Percentiles rank a stretch among this genome's conserved stretches.
Conservation (phyloP, 768 basidiomycete genomes). For the Mycena chlorophos region DNA sequence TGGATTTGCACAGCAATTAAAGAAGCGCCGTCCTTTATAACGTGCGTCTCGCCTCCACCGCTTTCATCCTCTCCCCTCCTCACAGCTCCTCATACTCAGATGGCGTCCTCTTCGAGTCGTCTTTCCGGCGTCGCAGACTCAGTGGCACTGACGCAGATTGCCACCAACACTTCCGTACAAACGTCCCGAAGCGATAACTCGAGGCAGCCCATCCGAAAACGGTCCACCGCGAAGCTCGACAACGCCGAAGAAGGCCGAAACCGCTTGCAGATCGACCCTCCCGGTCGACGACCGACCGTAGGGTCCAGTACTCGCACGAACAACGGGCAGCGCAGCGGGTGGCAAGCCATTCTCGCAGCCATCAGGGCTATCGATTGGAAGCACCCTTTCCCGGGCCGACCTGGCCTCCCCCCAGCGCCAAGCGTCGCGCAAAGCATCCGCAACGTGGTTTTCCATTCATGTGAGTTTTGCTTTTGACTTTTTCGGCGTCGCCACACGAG, state of each 20-base stretch:
- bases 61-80: too few relatives aligned
- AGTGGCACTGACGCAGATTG: neutral
- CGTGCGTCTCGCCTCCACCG: too few relatives aligned
- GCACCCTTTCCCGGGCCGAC: constrained; percentile 1
- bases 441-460: neutral
- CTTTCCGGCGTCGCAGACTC: neutral
- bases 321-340: neutral
- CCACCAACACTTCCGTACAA: neutral
- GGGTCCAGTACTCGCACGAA: neutral
- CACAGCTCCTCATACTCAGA: too few relatives aligned
- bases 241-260: neutral
- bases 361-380: neutral
- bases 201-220: neutral
- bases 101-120: too few relatives aligned
- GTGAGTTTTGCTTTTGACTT: neutral
- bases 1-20: too few relatives aligned
- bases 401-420: constrained; percentile 1
- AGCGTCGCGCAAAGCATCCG: constrained; percentile 1
- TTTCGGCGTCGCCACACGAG: neutral
- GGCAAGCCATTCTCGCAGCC: neutral
- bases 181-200: neutral
- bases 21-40: too few relatives aligned
- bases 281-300: neutral
- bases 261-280: neutral
- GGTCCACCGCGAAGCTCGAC: neutral